These are phyloP conservation scores for Exsudoporus frostii DNA, from an alignment of 768 basidiomycete genomes.

Conservation along the genomic window DNA sequence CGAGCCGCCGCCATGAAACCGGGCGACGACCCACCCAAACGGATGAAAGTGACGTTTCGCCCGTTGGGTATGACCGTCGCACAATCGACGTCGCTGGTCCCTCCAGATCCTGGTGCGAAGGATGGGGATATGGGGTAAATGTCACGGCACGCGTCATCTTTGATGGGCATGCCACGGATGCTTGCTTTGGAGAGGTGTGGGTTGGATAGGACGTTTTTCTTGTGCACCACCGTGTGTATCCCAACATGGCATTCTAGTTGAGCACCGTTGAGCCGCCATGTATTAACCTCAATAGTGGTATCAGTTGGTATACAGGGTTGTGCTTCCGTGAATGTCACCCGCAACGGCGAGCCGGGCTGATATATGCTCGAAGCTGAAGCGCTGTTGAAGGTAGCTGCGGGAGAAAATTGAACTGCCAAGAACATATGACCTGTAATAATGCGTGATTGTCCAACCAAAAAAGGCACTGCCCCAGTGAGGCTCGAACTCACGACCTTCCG, in stretches of 20 bases:
- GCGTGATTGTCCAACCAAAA: too few species aligned
- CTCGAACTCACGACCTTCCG: slow-evolving; percentile 54
- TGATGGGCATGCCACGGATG: background rate
- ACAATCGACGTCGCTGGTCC: slow-evolving; percentile 38
- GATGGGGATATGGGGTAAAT: slow-evolving; percentile 71
- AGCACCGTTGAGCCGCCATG: slow-evolving; percentile 2
- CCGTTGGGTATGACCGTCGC: slow-evolving; percentile 26
- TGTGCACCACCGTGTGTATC: slow-evolving; percentile 9
- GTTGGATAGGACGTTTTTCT: background rate
- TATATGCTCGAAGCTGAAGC: background rate
- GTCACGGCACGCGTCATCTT: background rate
- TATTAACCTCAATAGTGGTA: slow-evolving; percentile 5
- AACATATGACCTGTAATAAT: too few species aligned
- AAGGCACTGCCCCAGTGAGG: slow-evolving; percentile 45
- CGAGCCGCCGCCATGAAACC: slow-evolving; percentile 28
- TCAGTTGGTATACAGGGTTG: background rate
- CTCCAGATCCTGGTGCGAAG: slow-evolving; percentile 66
- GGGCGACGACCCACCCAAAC: slow-evolving; percentile 52
- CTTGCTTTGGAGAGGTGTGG: slow-evolving; percentile 37
- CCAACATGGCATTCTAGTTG: slow-evolving; percentile 4
- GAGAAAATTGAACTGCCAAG: background rate
- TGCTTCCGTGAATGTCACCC: background rate
- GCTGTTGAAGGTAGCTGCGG: background rate
- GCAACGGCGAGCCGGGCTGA: background rate
- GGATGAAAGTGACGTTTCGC: slow-evolving; percentile 73